A percentile compares a stretch with the other conserved stretches of the same genome.
phyloP scores from a whole-genome alignment of 1,284 basidiomycete species.

The Papiliotrema flavescens region DNA sequence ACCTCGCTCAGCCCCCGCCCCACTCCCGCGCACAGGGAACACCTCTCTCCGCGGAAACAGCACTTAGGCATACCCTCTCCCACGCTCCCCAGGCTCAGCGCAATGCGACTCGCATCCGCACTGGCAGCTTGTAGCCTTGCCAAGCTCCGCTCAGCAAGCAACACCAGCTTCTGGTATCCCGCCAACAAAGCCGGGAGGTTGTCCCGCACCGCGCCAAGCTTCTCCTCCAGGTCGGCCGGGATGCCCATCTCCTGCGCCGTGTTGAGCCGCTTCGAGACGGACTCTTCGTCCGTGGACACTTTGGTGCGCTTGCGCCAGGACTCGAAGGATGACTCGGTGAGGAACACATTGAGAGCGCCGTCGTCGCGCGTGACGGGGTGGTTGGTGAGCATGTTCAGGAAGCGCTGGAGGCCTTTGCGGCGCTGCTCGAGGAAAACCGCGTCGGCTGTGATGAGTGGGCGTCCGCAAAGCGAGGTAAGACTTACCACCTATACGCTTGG shows the following conservation, averaged over 20 bases:
- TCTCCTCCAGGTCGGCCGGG: slow-evolving; percentile 84
- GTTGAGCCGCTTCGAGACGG: slow-evolving; percentile 71
- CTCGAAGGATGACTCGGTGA: slow-evolving; percentile 76
- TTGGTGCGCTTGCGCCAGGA: slow-evolving; percentile 67
- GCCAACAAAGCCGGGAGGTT: slow-evolving; percentile 73
- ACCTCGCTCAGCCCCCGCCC: slow-evolving; percentile 65
- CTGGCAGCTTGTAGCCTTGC: slow-evolving; percentile 81
- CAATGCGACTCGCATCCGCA: slow-evolving; percentile 74
- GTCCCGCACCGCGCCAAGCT: slow-evolving; percentile 67
- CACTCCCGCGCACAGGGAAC: slow-evolving; percentile 77
- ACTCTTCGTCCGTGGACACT: slow-evolving; percentile 78
- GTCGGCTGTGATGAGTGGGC: slow-evolving; percentile 58
- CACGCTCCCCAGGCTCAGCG: slow-evolving; percentile 73
- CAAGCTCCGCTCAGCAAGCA: slow-evolving; percentile 76
- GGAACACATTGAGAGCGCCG: slow-evolving; percentile 72
- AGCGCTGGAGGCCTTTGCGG: slow-evolving; percentile 75
- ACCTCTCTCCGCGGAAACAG: slow-evolving; percentile 50
- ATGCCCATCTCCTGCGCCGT: slow-evolving; percentile 84
- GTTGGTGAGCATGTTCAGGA: slow-evolving; percentile 75
- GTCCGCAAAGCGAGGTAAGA: slow-evolving; percentile 15
- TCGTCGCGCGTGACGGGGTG: slow-evolving; percentile 87
- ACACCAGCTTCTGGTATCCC: slow-evolving; percentile 77
- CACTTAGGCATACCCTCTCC: slow-evolving; percentile 55
- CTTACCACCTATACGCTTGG: slow-evolving; percentile 83
- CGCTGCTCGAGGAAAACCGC: slow-evolving; percentile 83